Conservation (phyloP, 2,329 filamentous ascomycete genomes). For the Colletotrichum gloeosporioides region DNA sequence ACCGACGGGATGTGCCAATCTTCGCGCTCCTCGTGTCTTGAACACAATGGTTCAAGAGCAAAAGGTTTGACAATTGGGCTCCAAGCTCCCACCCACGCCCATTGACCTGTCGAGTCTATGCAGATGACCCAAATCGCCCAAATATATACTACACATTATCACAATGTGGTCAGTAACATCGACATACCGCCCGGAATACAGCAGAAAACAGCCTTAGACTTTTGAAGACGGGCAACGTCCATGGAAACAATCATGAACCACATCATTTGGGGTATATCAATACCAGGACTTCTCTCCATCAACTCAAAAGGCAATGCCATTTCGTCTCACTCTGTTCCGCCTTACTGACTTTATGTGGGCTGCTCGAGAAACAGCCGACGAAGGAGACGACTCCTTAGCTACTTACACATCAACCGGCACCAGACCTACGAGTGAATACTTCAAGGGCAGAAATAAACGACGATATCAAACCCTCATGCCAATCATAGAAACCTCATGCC, state of each 20-base stretch:
- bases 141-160: not conserved
- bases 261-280: not conserved
- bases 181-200: not conserved
- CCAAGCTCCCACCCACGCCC: too few species aligned
- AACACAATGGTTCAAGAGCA: not conserved
- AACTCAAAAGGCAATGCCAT: not conserved
- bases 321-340: too few species aligned
- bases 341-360: too few species aligned
- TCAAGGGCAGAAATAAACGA: not conserved
- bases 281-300: not conserved
- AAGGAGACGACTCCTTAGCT: accelerated
- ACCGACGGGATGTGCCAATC: not conserved
- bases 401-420: not conserved
- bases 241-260: not conserved
- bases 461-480: not conserved
- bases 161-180: not conserved
- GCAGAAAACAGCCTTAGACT: not conserved
- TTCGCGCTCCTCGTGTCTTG: not conserved
- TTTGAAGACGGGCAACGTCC: not conserved
- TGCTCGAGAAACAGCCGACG: too few species aligned
- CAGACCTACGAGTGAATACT: accelerated
- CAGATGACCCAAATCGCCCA: not conserved
- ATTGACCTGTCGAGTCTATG: not conserved
- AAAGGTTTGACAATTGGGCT: too few species aligned
- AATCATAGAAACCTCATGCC: too few species aligned